Evolutionary conservation across 2,329 filamentous ascomycete species (phyloP).

Genomic region (Pseudocercospora vitis): DNA sequence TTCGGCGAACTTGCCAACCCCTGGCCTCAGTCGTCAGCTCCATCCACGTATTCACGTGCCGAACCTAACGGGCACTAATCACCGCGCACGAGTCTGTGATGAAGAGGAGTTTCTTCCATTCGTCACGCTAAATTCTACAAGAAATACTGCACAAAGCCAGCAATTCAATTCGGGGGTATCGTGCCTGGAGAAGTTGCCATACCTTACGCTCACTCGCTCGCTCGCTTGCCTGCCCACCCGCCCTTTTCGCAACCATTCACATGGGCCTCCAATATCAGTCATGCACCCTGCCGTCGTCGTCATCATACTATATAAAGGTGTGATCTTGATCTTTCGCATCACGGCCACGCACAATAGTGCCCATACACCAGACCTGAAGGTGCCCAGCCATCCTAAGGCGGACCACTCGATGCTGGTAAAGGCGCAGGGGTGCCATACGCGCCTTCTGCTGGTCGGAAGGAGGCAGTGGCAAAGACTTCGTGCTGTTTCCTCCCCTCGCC

Average conservation of each 20-base stretch:
- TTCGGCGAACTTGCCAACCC: too few relatives aligned
- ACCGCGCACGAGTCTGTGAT: too few relatives aligned
- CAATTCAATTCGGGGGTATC: constrained; percentile 4
- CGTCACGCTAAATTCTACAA: constrained; percentile 3
- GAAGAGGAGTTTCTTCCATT: background rate
- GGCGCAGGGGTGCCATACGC: constrained; percentile 8
- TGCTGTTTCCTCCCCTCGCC: constrained; percentile 22
- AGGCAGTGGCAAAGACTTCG: constrained; percentile 26
- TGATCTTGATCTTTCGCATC: too few relatives aligned
- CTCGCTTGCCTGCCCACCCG: background rate
- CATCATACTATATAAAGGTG: too few relatives aligned
- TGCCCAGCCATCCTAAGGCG: constrained; percentile 4
- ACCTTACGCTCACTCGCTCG: too few relatives aligned
- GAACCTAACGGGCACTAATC: too few relatives aligned
- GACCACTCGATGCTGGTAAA: constrained; percentile 5
- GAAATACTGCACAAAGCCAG: background rate
- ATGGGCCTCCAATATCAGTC: background rate
- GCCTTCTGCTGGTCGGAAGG: constrained; percentile 32
- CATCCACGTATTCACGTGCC: too few relatives aligned
- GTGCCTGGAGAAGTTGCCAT: constrained; percentile 1
- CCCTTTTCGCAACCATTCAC: background rate
- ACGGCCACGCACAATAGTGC: background rate
- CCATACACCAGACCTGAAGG: background rate
- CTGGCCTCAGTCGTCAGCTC: too few relatives aligned
- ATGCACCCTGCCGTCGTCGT: background rate